Evolutionary conservation across 257 asterid genomes (phyloP), one percentile per base, ranked within the genome.

Genomic region (Sherardia arvensis): DNA sequence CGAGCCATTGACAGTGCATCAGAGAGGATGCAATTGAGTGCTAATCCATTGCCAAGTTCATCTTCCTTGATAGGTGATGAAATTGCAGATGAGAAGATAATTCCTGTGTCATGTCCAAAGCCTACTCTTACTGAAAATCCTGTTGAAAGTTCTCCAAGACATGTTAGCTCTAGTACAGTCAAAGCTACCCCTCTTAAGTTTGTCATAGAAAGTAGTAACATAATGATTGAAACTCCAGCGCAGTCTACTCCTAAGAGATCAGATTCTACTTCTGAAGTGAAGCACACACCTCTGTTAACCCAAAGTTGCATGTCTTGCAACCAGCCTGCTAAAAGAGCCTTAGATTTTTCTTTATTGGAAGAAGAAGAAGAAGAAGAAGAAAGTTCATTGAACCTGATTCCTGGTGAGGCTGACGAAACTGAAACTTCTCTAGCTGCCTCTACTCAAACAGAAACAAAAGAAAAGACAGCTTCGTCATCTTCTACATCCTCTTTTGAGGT

Each of bases 151-250:
- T 61, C 32, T 57, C 57, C 55, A 23, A 36, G 38, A 2, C 49
- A 22, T 66, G 71, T 68, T 29, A 48, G 68, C 54, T 61, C 77
- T 29, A 57, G 57, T 68, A 63, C 7, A 53, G 59, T 56, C 47
- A 80, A 79, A 69, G 76, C 64, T 65, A 91, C 98, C 71, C 98
- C 96, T 45, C 28, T 76, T 71, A 91, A 88, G 83, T 76, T 76
- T 72, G 59, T 53, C 20, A 60, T 72, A 26, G 81, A 67, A 65
- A 63, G 49, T 66, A 75, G 55, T 63, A 55, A 69, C 59, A 36
- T 83, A 60, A 40, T 62, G 58, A 80, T 88, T 59, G 94, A 72
- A 65, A 91, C 96, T 59, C 96, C 98, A 70, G 78, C 73, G 43
- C 88, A 75, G 34, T 70, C 77, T 54, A 84, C 96, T 40, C 96